phyloP scores from a whole-genome alignment of 2,329 filamentous ascomycete genomes.

The Sporothrix curviconia region DNA sequence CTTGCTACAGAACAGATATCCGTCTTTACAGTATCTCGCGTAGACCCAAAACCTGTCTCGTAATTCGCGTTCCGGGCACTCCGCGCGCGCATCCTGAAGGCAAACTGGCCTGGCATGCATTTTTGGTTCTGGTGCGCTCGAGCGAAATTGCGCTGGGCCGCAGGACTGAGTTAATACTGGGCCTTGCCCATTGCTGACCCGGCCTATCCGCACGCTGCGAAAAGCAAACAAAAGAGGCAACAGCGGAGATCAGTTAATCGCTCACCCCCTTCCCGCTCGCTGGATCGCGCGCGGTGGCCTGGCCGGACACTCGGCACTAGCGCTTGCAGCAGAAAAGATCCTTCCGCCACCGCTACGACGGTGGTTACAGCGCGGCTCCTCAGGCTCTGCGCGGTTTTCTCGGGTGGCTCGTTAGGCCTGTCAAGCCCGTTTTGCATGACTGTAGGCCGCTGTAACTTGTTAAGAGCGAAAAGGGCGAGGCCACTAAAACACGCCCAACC shows the following conservation, averaged over 20 bases:
- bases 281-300: neutral
- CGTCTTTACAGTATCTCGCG: neutral
- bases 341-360: neutral
- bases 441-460: neutral
- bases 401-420: too few species aligned
- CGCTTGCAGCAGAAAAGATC: neutral
- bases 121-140: neutral
- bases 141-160: conserved; percentile 2
- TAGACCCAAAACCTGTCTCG: too few species aligned
- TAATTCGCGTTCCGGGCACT: conserved; percentile 3
- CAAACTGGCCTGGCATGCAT: neutral
- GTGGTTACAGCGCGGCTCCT: neutral
- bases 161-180: too few species aligned
- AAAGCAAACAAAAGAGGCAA: too few species aligned
- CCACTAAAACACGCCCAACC: too few species aligned
- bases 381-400: neutral
- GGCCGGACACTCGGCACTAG: conserved; percentile 3
- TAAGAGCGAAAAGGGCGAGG: neutral
- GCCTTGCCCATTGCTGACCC: conserved; percentile 1
- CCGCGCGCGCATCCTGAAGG: neutral
- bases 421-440: neutral
- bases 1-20: too few species aligned
- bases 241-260: neutral
- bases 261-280: neutral
- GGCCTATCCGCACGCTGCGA: neutral